These are phyloP conservation scores for Naganishia liquefaciens DNA, from an alignment of 1,284 basidiomycete species.

Conservation along the genomic window DNA sequence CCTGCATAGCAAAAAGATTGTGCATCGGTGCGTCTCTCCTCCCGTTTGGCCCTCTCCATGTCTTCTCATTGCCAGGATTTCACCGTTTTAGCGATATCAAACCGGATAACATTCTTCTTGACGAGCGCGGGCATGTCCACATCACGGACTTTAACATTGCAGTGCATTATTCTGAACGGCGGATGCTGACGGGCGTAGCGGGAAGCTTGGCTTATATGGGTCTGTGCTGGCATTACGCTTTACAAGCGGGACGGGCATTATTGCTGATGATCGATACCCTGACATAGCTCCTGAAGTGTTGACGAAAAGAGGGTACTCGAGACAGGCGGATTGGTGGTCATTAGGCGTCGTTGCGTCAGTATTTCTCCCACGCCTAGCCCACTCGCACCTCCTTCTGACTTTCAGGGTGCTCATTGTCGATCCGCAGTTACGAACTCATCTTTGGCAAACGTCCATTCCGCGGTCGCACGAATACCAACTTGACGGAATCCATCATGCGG, in stretches of 20 bases:
- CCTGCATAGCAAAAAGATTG: slow-evolving; percentile 85
- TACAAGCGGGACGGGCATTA: neutral
- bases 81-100: slow-evolving; percentile 73
- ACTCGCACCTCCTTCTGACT: neutral
- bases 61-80: neutral
- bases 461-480: slow-evolving; percentile 83
- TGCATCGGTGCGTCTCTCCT: slow-evolving; percentile 74
- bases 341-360: slow-evolving; percentile 75
- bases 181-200: slow-evolving; percentile 82
- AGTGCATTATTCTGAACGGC: slow-evolving; percentile 85
- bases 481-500: slow-evolving; percentile 80
- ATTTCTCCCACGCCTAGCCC: neutral
- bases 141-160: slow-evolving; percentile 98
- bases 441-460: slow-evolving; percentile 90
- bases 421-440: slow-evolving; percentile 70
- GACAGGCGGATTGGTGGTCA: slow-evolving; percentile 95
- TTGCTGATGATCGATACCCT: neutral
- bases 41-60: no score
- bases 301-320: slow-evolving; percentile 69
- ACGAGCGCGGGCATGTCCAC: slow-evolving; percentile 89
- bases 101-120: slow-evolving; percentile 94
- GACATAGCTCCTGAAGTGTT: slow-evolving; percentile 81
- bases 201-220: slow-evolving; percentile 98
- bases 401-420: neutral
- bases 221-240: slow-evolving; percentile 36